Evolutionary conservation across 768 basidiomycete genomes (phyloP), one percentile per base, ranked within the genome.

Genomic region (Leccinum boreale): DNA sequence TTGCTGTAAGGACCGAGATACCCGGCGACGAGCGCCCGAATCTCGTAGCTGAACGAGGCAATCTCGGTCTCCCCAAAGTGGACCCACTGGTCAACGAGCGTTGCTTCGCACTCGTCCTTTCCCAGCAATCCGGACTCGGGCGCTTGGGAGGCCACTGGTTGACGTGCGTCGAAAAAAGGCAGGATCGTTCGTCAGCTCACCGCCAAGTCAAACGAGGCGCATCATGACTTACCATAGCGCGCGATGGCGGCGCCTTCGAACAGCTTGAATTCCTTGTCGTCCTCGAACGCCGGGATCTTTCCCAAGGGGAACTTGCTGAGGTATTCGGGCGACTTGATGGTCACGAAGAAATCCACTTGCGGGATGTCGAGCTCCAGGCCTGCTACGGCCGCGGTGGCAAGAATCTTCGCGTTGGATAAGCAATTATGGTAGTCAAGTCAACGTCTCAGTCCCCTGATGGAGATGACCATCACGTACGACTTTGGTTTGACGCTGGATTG

Each of bases 41-140:
- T 56, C 50, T 64, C 59, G 26, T 69, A 60, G 53, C 60, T 73
- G 58, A 59, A 57, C 52, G 1, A 7, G 44, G 59, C n/a, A 29
- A 73, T 69, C 48, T 71, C 70, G 11, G 53, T 56, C 48, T 71
- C 70, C 9, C 58, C 65, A 48, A 71, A 71, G 29, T 71, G 70
- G 17, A 71, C 57, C 70, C 70, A 71, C 36, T 71, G 71, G 48
- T 71, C 71, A 1, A 72, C 60, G 26, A 71, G 67, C 3, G 67
- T 69, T 23, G 67, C 55, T 46, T 71, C 71, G 5, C 17, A 49
- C 14, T 39, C 51, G 9, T 60, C 48, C 28, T 65, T 67, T 31
- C 69, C 67, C n/a, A 71, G 63, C 44, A 71, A 58, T 29, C 62
- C 62, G 24, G 67, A 67, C 39, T 65, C 58, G 6, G 71, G 71